A percentile compares a stretch with the other conserved stretches of the same genome.
Evolutionary conservation across 768 basidiomycete species (phyloP).

Genomic region (Tubosaeta sp.): DNA sequence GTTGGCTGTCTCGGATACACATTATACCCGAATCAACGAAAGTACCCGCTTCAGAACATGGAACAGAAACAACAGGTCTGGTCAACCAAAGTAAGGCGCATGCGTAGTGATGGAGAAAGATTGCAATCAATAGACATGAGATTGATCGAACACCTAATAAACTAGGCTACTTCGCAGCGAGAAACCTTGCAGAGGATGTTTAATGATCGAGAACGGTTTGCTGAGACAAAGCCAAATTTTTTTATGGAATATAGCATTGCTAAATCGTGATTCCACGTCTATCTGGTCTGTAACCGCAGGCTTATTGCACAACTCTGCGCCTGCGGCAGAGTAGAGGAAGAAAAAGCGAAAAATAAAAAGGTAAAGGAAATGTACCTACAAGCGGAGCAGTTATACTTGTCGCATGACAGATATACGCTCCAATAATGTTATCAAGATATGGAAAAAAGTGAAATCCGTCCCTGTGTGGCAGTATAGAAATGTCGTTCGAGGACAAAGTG

Average conservation of each 20-base stretch:
- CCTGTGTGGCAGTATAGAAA: slow-evolving; percentile 12
- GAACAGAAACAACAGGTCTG: not conserved
- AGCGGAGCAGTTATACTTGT: not conserved
- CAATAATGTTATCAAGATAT: slow-evolving; percentile 25
- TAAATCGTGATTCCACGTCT: slow-evolving; percentile 8
- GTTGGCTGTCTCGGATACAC: too few species aligned
- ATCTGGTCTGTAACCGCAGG: slow-evolving; percentile 1
- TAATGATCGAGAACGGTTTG: too few species aligned
- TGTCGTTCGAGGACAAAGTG: slow-evolving; percentile 9
- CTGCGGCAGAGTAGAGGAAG: not conserved
- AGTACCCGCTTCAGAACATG: not conserved
- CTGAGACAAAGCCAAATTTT: not conserved
- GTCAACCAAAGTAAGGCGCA: not conserved
- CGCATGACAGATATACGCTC: slow-evolving; percentile 7
- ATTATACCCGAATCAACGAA: not conserved
- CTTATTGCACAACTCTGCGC: slow-evolving; percentile 10
- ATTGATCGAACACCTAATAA: too few species aligned
- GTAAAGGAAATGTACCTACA: slow-evolving; percentile 14
- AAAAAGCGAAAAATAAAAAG: not conserved
- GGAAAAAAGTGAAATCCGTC: slow-evolving; percentile 16
- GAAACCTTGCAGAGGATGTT: too few species aligned
- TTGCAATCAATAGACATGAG: too few species aligned
- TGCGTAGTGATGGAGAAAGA: not conserved
- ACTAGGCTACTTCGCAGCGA: too few species aligned
- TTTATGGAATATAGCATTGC: not conserved